phyloP scores from a whole-genome alignment of 2,329 filamentous ascomycete species.

The Endoconidiophora polonica region DNA sequence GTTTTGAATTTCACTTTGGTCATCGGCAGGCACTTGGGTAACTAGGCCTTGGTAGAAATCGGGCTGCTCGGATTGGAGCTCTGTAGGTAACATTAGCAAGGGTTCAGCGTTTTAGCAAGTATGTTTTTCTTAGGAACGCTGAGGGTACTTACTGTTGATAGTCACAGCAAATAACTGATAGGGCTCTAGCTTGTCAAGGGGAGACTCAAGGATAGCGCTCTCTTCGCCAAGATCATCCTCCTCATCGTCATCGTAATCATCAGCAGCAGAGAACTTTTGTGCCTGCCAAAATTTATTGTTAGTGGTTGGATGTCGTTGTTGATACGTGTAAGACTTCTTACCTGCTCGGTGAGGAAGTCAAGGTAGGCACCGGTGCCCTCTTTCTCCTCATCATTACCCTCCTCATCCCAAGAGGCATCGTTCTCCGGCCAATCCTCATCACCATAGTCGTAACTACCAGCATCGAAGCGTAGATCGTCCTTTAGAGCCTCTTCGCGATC shows the following conservation, averaged over 20 bases:
- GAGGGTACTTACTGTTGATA: constrained; percentile 54
- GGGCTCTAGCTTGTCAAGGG: constrained; percentile 86
- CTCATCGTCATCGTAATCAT: constrained; percentile 35
- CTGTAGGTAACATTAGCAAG: constrained; percentile 26
- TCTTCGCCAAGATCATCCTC: constrained; percentile 88
- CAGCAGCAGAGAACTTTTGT: constrained; percentile 61
- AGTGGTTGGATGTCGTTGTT: constrained; percentile 11
- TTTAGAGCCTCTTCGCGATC: constrained; percentile 83
- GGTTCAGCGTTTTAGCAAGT: background rate
- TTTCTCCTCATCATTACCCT: constrained; percentile 49
- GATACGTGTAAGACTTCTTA: constrained; percentile 18
- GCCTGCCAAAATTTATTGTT: constrained; percentile 34
- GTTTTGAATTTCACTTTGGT: constrained; percentile 63
- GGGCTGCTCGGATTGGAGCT: constrained; percentile 77
- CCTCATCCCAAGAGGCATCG: constrained; percentile 62
- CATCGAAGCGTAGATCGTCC: constrained; percentile 64
- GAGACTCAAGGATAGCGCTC: constrained; percentile 80
- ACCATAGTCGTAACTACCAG: constrained; percentile 41
- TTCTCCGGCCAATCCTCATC: constrained; percentile 75
- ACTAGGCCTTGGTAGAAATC: constrained; percentile 73
- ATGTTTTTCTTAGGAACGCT: background rate
- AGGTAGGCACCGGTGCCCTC: constrained; percentile 91
- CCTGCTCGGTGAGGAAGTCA: constrained; percentile 88
- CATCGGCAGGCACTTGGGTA: constrained; percentile 59
- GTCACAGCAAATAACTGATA: constrained; percentile 77